A percentile compares a stretch with the other conserved stretches of the same genome.
Conservation (phyloP, 1,284 basidiomycete genomes). For the Puccinia coronata region DNA sequence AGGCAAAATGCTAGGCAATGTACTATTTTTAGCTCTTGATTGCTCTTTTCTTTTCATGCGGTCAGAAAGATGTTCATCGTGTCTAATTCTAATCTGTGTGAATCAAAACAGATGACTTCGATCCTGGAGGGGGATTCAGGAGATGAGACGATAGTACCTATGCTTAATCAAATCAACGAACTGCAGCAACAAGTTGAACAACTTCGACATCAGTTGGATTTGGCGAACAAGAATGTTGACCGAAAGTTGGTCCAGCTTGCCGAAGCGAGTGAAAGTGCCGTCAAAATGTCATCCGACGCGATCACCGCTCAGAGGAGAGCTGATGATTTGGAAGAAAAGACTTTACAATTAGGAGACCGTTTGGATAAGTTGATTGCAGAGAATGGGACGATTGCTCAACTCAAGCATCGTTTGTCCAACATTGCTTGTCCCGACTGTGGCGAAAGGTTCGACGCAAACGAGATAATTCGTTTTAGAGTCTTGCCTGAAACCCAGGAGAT, state of each 20-base stretch:
- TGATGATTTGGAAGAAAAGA: slow-evolving; percentile 68
- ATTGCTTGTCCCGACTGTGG: slow-evolving; percentile 60
- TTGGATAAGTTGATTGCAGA: slow-evolving; percentile 58
- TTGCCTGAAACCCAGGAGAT: slow-evolving; percentile 26
- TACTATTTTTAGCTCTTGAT: slow-evolving; percentile 59
- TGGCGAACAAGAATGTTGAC: slow-evolving; percentile 77
- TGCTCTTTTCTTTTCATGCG: neutral
- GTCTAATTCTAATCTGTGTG: slow-evolving; percentile 19
- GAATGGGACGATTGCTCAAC: slow-evolving; percentile 51
- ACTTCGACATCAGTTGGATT: slow-evolving; percentile 68
- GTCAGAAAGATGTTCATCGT: neutral
- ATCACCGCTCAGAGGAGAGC: slow-evolving; percentile 50
- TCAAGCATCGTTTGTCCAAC: slow-evolving; percentile 49
- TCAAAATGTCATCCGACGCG: slow-evolving; percentile 54
- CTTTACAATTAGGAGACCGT: slow-evolving; percentile 68
- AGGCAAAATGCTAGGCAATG: slow-evolving; percentile 73
- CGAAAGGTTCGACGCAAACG: slow-evolving; percentile 54
- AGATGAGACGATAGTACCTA: slow-evolving; percentile 55
- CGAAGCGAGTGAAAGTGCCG: slow-evolving; percentile 69
- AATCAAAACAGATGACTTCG: slow-evolving; percentile 21
- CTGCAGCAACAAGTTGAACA: slow-evolving; percentile 56
- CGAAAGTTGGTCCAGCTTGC: slow-evolving; percentile 79
- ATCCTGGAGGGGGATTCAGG: slow-evolving; percentile 45
- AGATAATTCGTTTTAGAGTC: slow-evolving; percentile 50
- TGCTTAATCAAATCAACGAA: slow-evolving; percentile 60